Evolutionary conservation across 495 filamentous ascomycete species (phyloP), one percentile per base, ranked within the genome.

Genomic region (Gamarada debralockiae): DNA sequence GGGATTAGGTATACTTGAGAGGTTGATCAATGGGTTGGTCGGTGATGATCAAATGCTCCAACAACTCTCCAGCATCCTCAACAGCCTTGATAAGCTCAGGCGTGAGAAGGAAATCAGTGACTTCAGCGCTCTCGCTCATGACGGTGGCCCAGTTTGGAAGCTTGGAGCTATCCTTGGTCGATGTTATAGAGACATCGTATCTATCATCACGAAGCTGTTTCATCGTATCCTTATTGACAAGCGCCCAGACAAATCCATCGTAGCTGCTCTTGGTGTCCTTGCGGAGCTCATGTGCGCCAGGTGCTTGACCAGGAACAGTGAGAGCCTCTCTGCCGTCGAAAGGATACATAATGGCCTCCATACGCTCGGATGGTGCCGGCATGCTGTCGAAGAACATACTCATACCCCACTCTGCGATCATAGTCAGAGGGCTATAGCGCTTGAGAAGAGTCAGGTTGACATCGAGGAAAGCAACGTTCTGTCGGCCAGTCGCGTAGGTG

Each of bases 161-260:
- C 73, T 92, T 95, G 22, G 83, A 60, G 69, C 92, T 84, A 58
- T 98, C 95, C 73, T 89, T 92, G 56, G 92, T 96, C 58, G 79
- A 83, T 20, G 93, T 96, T 48, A 98, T 82, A 22, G 87, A 93
- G 25, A 96, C 75, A 70, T 98, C 93, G 68, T 97, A 98, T 59
- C 95, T 85, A 48, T 96, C 93, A 29, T 95, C 86, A 43, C 93
- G 83, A 64, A 95, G 80, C 60, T 81, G 73, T 74, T 86, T 89
- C 92, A 98, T 97, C 66, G 78, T 68, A 62, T 89, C 86, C 79
- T 98, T 98, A 77, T 97, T 89, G 34, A 97, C 92, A 58, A 98
- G 68, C 25, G 91, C 95, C 80, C 83, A 97, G 55, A 98, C 91
- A 59, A 97, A 98, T 31, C 82, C 85, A 68, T 97, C 95, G 61